Conservation (phyloP, 2,329 filamentous ascomycete genomes). For the Paecilomyces sp. region DNA sequence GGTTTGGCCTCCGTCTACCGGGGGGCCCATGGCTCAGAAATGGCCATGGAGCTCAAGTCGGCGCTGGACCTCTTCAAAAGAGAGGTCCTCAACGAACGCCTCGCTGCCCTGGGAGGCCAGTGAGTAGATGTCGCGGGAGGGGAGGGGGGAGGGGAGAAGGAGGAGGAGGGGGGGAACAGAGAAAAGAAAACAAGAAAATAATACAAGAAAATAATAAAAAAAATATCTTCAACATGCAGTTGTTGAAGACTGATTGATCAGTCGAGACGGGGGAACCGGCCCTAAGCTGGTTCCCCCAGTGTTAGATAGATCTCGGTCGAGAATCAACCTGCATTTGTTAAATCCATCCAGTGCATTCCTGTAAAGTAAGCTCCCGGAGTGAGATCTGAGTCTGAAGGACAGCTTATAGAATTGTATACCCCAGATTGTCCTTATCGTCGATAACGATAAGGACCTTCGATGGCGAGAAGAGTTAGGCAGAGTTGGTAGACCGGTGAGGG, state of each 20-base stretch:
- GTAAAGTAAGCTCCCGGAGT: neutral
- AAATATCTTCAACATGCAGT: neutral
- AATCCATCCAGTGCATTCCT: too few relatives aligned
- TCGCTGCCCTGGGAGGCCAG: neutral
- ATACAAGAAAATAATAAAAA: neutral
- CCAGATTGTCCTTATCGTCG: neutral
- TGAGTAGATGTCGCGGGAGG: neutral
- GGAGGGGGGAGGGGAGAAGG: neutral
- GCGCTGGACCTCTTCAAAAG: slow-evolving; percentile 19
- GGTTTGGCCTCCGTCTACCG: slow-evolving; percentile 17
- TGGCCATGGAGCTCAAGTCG: slow-evolving; percentile 16
- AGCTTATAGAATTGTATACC: too few relatives aligned
- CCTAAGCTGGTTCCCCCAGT: neutral
- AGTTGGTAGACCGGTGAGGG: neutral
- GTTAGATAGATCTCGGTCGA: neutral
- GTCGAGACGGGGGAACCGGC: neutral
- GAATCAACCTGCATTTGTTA: neutral
- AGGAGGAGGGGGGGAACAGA: neutral
- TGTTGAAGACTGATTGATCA: neutral
- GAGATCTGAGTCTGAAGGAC: neutral
- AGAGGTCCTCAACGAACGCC: slow-evolving; percentile 24
- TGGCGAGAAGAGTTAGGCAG: neutral
- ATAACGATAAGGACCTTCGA: neutral
- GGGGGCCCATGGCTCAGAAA: slow-evolving; percentile 11
- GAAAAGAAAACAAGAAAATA: neutral